Percentiles rank a stretch among this genome's conserved stretches.
phyloP scores from a whole-genome alignment of 2,329 filamentous ascomycete genomes.

The Talaromyces sp. region DNA sequence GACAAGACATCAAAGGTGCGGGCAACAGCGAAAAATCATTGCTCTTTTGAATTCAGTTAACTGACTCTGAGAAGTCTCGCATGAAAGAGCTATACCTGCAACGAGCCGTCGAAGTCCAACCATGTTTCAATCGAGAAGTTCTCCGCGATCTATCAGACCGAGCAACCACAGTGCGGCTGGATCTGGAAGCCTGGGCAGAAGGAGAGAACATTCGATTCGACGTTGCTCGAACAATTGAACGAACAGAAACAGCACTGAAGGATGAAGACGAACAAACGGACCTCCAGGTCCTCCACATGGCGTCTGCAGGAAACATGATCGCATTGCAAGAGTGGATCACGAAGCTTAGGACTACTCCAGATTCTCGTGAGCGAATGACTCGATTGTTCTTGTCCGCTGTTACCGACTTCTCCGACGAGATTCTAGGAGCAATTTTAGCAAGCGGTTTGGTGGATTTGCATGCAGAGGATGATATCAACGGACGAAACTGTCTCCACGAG shows the following conservation, averaged over 20 bases:
- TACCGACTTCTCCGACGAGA: conserved; percentile 73
- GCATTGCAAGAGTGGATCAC: conserved; percentile 75
- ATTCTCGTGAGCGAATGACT: conserved; percentile 72
- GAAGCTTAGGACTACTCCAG: conserved; percentile 61
- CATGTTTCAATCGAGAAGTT: conserved; percentile 95
- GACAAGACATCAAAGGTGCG: conserved; percentile 93
- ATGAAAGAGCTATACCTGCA: conserved; percentile 97
- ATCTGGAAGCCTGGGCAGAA: conserved; percentile 94
- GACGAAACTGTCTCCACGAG: conserved; percentile 92
- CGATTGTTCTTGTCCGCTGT: conserved; percentile 87
- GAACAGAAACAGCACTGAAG: conserved; percentile 44
- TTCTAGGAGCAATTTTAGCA: conserved; percentile 71
- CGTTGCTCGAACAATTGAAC: conserved; percentile 42
- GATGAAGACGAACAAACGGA: conserved; percentile 89
- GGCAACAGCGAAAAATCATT: conserved; percentile 23
- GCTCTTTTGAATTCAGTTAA: neutral
- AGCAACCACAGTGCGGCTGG: conserved; percentile 91
- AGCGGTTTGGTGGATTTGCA: conserved; percentile 84
- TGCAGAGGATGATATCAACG: conserved; percentile 95
- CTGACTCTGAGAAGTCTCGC: conserved; percentile 59
- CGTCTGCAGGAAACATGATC: conserved; percentile 75
- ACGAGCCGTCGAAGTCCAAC: conserved; percentile 92
- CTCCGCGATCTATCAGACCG: conserved; percentile 96
- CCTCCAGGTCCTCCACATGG: conserved; percentile 73
- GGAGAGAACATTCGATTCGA: conserved; percentile 89